phyloP scores from a whole-genome alignment of 176 grass and related monocot genomes.

The Dendrocalamus sinicus region DNA sequence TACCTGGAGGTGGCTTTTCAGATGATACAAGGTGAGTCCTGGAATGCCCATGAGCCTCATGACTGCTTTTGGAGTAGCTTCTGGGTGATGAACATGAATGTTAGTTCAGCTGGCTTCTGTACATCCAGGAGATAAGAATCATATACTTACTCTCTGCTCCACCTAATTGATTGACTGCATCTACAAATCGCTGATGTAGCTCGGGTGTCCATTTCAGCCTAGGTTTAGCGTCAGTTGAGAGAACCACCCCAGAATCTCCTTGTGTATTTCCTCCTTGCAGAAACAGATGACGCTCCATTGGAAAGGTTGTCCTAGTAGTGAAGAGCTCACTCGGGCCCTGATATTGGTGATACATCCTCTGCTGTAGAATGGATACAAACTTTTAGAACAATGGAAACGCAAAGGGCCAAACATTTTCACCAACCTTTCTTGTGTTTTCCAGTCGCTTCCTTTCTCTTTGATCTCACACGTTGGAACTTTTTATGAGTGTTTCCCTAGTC shows the following conservation, averaged over 20 bases:
- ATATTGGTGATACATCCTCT: conserved; percentile 96
- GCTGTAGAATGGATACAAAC: conserved; percentile 30
- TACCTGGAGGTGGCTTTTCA: conserved; percentile 98
- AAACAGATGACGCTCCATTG: conserved; percentile 84
- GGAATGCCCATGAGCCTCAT: conserved; percentile 99
- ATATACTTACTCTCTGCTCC: conserved; percentile 94
- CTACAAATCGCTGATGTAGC: conserved; percentile 94
- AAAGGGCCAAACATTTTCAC: not conserved
- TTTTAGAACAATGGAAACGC: conserved; percentile 19
- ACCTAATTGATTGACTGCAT: conserved; percentile 95
- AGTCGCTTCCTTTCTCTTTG: conserved; percentile 37
- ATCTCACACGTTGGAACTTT: conserved; percentile 35
- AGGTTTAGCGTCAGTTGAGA: conserved; percentile 96
- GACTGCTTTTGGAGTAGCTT: conserved; percentile 97
- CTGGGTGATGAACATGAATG: conserved; percentile 63
- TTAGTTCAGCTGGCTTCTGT: conserved; percentile 43
- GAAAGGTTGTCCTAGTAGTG: conserved; percentile 61
- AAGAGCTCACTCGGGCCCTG: conserved; percentile 71
- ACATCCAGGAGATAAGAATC: conserved; percentile 25
- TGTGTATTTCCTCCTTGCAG: conserved; percentile 68
- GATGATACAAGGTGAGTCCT: conserved; percentile 94
- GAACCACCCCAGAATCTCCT: conserved; percentile 91
- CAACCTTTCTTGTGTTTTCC: conserved; percentile 47
- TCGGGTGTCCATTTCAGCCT: conserved; percentile 98
- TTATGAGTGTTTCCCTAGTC: conserved; percentile 12